Percentiles rank a stretch among this genome's conserved stretches.
Evolutionary conservation across 305 asterid species (phyloP).

Genomic region (Fraxinus xanthoxyloides): DNA sequence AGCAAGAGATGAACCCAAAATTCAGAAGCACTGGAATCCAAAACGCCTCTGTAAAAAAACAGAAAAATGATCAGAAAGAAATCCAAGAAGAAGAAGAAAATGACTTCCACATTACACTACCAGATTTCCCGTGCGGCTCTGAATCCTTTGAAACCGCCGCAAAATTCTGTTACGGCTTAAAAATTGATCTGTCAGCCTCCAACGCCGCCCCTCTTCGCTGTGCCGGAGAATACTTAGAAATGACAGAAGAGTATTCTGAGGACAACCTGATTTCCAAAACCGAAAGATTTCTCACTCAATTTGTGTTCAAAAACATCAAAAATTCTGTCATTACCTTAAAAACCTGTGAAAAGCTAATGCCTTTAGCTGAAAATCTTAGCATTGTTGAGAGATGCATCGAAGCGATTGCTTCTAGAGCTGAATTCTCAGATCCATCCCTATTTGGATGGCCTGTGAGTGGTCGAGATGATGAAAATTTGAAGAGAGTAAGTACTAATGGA

Average conservation of each 20-base stretch:
- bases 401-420: constrained; percentile 63
- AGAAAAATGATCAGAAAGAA: constrained; percentile 18
- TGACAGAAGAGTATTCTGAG: constrained; percentile 87
- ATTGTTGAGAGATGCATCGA: constrained; percentile 73
- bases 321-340: constrained; percentile 49
- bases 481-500: constrained; percentile 24
- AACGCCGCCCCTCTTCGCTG: constrained; percentile 84
- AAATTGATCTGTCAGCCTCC: constrained; percentile 65
- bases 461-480: constrained; percentile 32
- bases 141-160: constrained; percentile 88
- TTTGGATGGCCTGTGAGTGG: constrained; percentile 95
- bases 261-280: constrained; percentile 77
- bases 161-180: constrained; percentile 86
- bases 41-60: constrained; percentile 29
- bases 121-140: constrained; percentile 93
- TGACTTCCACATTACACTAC: constrained; percentile 62
- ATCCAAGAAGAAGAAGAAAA: constrained; percentile 35
- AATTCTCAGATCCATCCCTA: constrained; percentile 68
- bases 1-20: constrained; percentile 50
- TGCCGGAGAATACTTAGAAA: constrained; percentile 79
- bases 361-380: constrained; percentile 62
- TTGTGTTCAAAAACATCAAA: constrained; percentile 54
- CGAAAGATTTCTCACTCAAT: constrained; percentile 57
- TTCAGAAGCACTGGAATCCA: constrained; percentile 32
- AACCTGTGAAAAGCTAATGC: constrained; percentile 58